Evolutionary conservation across 2,329 filamentous ascomycete species (phyloP), one percentile per base, ranked within the genome.

Genomic region (Hypoxylon sp.): DNA sequence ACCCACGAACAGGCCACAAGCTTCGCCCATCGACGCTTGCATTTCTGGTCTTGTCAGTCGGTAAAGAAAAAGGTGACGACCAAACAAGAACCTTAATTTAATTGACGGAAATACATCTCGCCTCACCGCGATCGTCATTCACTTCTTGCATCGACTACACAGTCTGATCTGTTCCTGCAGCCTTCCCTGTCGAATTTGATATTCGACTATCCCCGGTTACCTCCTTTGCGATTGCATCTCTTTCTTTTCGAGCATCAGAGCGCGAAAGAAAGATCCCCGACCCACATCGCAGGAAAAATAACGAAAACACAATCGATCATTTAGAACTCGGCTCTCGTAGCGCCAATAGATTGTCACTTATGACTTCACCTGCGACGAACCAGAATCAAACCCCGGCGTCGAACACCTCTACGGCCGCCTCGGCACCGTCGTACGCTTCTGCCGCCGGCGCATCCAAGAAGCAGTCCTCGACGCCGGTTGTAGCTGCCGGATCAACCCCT

Each of bases 401-500:
- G 68, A 82, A 75, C 73, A 74, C 75, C 71, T 72, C 71, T 62
- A 76, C 79, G 73, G 76, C 79, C 71, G 75, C 79, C 69, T 77
- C 80, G 71, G 77, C 80, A 72, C 69, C 75, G 71, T 86, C 83
- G 70, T 86, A 87, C 83, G 83, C 83, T 77, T 85, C 83, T 66
- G 83, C 83, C 75, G 83, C 78, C 71, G 77, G 80, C 76, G 78
- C 80, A 73, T 75, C 77, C 61, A 84, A 84, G 78, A 86, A 86
- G 78, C 74, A 76, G 70, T 74, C 78, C 67, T 76, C 81, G 72
- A 79, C 81, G 73, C 80, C 83, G 69, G 70, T 82, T 73, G 78
- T 82, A 71, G 81, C 80, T 72, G 78, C 81, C 70, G 80, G 81
- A 70, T 80, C 82, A 61, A 75, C 75, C 63, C 76, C 72, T 62